These are phyloP conservation scores for Favolaschia claudopus DNA, from an alignment of 768 basidiomycete genomes.

Conservation along the genomic window DNA sequence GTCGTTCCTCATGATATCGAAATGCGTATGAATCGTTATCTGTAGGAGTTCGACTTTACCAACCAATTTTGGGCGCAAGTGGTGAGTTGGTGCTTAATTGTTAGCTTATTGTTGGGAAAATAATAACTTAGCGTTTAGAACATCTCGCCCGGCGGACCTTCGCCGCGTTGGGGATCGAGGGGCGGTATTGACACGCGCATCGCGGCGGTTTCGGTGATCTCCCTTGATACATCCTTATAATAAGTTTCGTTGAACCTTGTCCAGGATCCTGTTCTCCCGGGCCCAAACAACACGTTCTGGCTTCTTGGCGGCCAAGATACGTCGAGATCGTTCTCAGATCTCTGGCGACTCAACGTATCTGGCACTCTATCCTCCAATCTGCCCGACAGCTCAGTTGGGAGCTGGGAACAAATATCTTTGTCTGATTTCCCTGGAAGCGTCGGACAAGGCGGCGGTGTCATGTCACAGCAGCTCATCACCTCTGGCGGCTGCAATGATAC, in stretches of 20 bases:
- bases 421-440: constrained; percentile 47
- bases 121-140: constrained; percentile 1
- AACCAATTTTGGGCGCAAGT: constrained; percentile 82
- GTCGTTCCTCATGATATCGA: constrained; percentile 29
- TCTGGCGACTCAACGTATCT: constrained; percentile 75
- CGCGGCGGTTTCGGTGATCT: constrained; percentile 33
- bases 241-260: constrained; percentile 6
- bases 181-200: constrained; percentile 77
- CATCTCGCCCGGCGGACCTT: constrained; percentile 60
- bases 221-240: too few species aligned
- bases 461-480: constrained; percentile 59
- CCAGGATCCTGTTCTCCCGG: constrained; percentile 52
- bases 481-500: constrained; percentile 68
- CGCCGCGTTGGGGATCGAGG: constrained; percentile 72
- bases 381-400: constrained; percentile 55
- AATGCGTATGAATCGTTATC: constrained; percentile 1
- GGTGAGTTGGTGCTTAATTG: constrained; percentile 7
- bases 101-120: not conserved
- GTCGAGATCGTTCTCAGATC: constrained; percentile 61
- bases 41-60: constrained; percentile 79
- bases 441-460: constrained; percentile 65
- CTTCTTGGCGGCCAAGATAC: constrained; percentile 75
- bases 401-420: constrained; percentile 63
- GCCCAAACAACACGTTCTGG: constrained; percentile 77
- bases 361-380: constrained; percentile 79